Base-by-base conservation (phyloP, 805 yeast genomes). In the Trichomonascus vanleenenianus region DNA sequence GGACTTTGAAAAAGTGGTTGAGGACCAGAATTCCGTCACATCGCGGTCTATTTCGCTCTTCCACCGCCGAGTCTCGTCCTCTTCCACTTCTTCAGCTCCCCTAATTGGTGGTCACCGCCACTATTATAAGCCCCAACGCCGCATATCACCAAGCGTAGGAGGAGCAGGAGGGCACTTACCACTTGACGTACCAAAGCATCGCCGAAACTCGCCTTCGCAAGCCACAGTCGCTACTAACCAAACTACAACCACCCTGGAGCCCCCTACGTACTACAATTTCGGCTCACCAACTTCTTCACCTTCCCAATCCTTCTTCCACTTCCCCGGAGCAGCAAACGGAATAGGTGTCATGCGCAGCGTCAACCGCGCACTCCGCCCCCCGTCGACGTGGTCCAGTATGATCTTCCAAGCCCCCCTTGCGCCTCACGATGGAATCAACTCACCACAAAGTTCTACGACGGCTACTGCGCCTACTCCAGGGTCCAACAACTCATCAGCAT, bases 1-100 rank as follows among this genome's bases (percentile, higher is more conserved):
- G 33, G 58, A 55, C 38, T 63, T 63, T 47, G 56, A 55, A 32
- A 46, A 42, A 20, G 51, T 52, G 8, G 58, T 61, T 3, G 60
- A 36, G 45, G 43, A 34, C 39, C 33, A 43, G 12, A 39, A 44
- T 12, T 37, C 32, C 10, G 45, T 52, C 3, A 39, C 40, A 12
- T 44, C 47, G 32, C 51, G 54, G 31, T 44, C 50, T 14, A 43
- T 54, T 10, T 39, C 55, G 12, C 42, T 45, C 18, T 54, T 54
- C 43, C 50, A 51, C 32, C 40, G 33, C 16, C 40, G 45, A 37
- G 38, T 34, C 12, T 34, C 38, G 38, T 16, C 20, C 12, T 34
- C 38, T 14, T n/a, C 16, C 16, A 10, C 35, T 15, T 15, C 4
- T 9, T 15, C 14, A 9, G 16, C 14, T 9, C 16, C 16, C 6